These are phyloP conservation scores for Scheffersomyces coipomensis DNA, from an alignment of 805 yeast genomes.

Conservation along the genomic window DNA sequence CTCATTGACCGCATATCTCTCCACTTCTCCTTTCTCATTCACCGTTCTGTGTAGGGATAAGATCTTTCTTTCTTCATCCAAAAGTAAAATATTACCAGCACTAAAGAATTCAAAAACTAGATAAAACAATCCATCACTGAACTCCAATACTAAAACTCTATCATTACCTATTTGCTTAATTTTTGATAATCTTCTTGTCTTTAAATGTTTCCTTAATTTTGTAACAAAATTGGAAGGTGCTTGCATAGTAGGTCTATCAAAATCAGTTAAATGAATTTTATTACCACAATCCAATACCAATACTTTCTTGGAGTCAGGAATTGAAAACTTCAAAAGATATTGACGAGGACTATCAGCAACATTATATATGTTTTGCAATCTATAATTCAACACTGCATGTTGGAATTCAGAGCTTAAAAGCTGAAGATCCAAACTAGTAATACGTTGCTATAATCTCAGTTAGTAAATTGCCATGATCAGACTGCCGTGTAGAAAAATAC, in stretches of 20 bases:
- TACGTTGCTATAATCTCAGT: conserved; percentile 61
- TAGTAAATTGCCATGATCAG: not conserved
- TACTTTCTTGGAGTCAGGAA: conserved; percentile 77
- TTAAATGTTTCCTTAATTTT: conserved; percentile 83
- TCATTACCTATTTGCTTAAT: conserved; percentile 76
- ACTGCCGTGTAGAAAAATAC: too few species aligned
- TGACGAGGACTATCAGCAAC: conserved; percentile 69
- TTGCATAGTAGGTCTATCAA: conserved; percentile 75
- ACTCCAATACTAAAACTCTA: conserved; percentile 78
- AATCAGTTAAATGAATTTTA: conserved; percentile 74
- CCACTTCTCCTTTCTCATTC: conserved; percentile 64
- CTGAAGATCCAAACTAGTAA: conserved; percentile 79
- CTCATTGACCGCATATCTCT: conserved; percentile 72
- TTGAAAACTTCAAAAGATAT: conserved; percentile 73
- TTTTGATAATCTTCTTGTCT: conserved; percentile 71
- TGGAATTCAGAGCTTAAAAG: conserved; percentile 67
- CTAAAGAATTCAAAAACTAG: conserved; percentile 90
- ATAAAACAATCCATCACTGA: conserved; percentile 76
- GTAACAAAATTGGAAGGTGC: conserved; percentile 84
- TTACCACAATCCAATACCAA: conserved; percentile 85
- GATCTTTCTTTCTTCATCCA: conserved; percentile 68
- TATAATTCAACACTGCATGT: conserved; percentile 53
- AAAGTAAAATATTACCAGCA: conserved; percentile 84
- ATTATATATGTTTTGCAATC: conserved; percentile 85
- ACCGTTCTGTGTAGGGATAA: conserved; percentile 77